Base-by-base conservation (phyloP, 495 filamentous ascomycete genomes). In the Tuber magnatum region DNA sequence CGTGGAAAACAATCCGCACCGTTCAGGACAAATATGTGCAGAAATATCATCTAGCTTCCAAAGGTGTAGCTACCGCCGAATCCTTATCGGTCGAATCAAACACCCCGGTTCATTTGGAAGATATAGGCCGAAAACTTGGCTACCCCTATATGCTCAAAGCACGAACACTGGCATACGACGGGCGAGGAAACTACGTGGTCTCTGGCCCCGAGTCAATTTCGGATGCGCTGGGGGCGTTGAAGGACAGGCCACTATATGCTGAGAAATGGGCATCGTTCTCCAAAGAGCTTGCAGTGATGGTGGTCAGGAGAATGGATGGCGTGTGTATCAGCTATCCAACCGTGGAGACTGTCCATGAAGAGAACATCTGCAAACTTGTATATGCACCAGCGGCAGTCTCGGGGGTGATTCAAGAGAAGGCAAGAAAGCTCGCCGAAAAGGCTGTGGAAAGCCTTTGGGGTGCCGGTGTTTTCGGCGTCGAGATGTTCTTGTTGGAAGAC, bases 21-120 rank as follows among this genome's bases (percentile, higher is more conserved):
- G 97, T 99, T 76, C 96, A 99, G 86, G 94, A 99, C 86, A 99
- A 99, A 85, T 98, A 89, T 84, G 85, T 89, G 82, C 95, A 99
- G 85, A 97, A 99, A 84, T 87, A 92, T 80, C 90, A 95, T 81
- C 86, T 98, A 75, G 84, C 84, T 46, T 83, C 87, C 68, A 87
- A 88, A 79, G 86, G 86, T 3, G 89, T 98, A 8, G 87, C 90
- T n/a, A 91, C 91, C 76, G 91, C 92, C 1, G 86, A 90, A 28
- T 92, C 91, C 76, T 85, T 90, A 35, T 86, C 89, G 22, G 82
- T 97, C 69, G 83, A 84, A 40, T 81, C 85, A 0, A 85, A 85
- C 84, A 88, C 71, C 78, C 84, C 81, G 80, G 85, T 73, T 85
- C 85, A 51, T 81, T 85, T 97, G 76, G 85, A 88, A 71, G 84